Evolutionary conservation across 345 rosid genomes (phyloP), one percentile per base, ranked within the genome.

Genomic region (Pugionium cornutum): DNA sequence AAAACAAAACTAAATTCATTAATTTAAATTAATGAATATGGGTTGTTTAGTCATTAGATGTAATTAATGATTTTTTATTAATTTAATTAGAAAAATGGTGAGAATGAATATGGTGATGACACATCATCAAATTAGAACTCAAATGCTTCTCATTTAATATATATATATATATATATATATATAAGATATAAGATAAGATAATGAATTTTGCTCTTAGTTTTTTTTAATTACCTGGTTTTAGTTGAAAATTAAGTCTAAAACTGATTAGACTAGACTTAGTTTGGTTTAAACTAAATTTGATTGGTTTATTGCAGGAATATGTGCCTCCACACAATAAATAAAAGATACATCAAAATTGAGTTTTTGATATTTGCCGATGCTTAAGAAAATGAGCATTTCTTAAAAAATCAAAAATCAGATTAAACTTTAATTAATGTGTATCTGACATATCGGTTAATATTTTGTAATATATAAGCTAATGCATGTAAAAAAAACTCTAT

Each of bases 241-340:
- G 32, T 2, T 31, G 32, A 10, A 1, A 42, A 42, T 4, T 5
- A 29, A 29, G 7, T 44, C 6, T 28, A 1, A 18, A 46, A 2
- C 25, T 0, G 9, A 9, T 51, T 31, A 32, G 5, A 11, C 2
- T 43, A 31, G 41, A 65, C 64, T 2, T 10, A 58, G 26, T 9
- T 28, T 32, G 1, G 41, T 45, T 46, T 55, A 57, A 37, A 57
- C 11, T 44, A 28, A 27, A 1, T 47, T 61, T 69, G 4, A n/a
- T 53, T 70, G 61, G 32, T 57, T 55, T 66, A 33, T 37, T 66
- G 73, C 73, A 82, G 89, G 86, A 78, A 48, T 79, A 79, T 63
- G 56, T 76, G 48, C 84, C 81, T 9, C 33, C 30, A 40, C 85
- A 78, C 44, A 73, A 83, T 30, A 64, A 29, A 4, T 45, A 6